Conservation (phyloP, 345 rosid species). For the Corymbia maculata region DNA sequence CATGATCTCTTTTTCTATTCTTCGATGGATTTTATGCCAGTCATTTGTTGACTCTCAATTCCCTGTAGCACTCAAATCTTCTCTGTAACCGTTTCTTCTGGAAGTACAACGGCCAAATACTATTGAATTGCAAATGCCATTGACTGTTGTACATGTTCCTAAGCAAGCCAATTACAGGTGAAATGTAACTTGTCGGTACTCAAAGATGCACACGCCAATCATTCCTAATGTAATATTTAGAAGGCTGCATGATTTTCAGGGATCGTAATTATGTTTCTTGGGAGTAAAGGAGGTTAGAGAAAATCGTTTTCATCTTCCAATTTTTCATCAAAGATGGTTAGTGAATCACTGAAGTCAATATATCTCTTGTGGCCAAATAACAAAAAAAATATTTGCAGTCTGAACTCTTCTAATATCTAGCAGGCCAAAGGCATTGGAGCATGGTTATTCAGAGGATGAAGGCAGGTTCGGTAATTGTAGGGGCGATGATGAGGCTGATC, state of each 20-base stretch:
- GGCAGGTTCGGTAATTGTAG: slow-evolving; percentile 8
- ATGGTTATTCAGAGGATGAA: background rate
- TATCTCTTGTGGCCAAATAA: background rate
- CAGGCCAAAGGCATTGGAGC: slow-evolving; percentile 66
- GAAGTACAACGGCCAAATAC: background rate
- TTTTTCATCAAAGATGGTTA: background rate
- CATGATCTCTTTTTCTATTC: background rate
- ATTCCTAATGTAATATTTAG: background rate
- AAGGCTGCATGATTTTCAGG: background rate
- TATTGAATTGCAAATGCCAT: background rate
- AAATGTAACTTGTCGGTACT: background rate
- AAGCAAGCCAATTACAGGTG: background rate
- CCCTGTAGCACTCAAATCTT: background rate
- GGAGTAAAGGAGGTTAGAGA: background rate
- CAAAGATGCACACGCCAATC: background rate
- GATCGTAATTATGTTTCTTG: background rate
- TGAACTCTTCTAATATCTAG: background rate
- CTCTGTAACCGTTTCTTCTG: background rate
- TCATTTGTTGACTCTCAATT: background rate
- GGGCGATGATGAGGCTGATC: background rate
- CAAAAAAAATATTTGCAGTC: background rate
- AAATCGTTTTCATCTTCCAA: background rate
- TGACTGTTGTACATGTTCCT: background rate
- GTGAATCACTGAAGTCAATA: background rate
- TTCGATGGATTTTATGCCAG: background rate